phyloP scores from a whole-genome alignment of 805 yeast species.

The Yamadazyma takamatsuzukensis region DNA sequence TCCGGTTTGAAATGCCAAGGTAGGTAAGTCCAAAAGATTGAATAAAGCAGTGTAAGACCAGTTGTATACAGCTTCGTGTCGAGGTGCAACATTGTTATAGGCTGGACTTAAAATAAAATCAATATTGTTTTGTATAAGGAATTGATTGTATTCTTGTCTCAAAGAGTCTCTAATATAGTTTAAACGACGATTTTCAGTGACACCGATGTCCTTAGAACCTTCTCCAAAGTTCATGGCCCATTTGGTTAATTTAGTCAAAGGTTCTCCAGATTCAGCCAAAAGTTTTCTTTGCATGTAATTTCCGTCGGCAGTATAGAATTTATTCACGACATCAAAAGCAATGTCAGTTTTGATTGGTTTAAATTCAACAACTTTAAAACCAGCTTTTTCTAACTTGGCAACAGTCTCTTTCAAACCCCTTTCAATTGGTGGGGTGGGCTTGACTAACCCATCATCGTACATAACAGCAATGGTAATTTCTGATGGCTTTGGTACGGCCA shows the following conservation, averaged over 20 bases:
- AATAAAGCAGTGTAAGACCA: constrained; percentile 81
- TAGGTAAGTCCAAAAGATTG: constrained; percentile 71
- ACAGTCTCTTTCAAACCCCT: constrained; percentile 55
- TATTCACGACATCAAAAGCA: constrained; percentile 56
- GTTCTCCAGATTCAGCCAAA: constrained; percentile 64
- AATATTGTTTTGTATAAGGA: constrained; percentile 50
- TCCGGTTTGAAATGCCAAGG: constrained; percentile 61
- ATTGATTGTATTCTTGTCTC: constrained; percentile 54
- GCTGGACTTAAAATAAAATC: constrained; percentile 69
- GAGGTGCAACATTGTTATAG: constrained; percentile 69
- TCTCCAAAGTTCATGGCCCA: constrained; percentile 58
- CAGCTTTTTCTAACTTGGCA: constrained; percentile 53
- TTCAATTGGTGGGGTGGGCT: constrained; percentile 62
- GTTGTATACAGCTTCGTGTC: constrained; percentile 57
- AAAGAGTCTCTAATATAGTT: constrained; percentile 54
- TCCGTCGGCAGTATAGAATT: constrained; percentile 66
- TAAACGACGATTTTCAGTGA: constrained; percentile 53
- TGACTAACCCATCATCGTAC: constrained; percentile 62
- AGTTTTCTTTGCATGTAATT: constrained; percentile 52
- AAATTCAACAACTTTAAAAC: constrained; percentile 54
- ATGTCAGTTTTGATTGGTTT: constrained; percentile 55
- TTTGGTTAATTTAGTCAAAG: constrained; percentile 58
- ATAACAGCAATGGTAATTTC: constrained; percentile 57
- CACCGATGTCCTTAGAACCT: constrained; percentile 46
- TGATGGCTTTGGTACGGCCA: constrained; percentile 34